Evolutionary conservation across 139 green algal species (phyloP), one percentile per base, ranked within the genome.

Genomic region (Chlamydomonas asymmetrica): DNA sequence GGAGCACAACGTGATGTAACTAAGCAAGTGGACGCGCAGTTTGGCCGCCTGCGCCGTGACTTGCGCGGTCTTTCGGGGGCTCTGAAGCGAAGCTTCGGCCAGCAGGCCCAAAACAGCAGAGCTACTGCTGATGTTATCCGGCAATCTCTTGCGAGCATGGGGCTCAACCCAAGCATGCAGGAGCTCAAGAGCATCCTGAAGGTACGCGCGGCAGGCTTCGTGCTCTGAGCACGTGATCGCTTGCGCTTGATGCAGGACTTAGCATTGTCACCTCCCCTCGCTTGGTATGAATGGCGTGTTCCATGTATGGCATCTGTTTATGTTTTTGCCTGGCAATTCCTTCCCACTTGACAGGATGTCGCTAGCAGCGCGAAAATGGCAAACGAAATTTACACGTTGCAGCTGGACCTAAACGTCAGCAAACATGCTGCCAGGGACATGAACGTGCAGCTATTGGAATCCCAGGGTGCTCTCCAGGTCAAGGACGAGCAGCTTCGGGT

Each of bases 401-500:
- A 66, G 56, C 32, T 76, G 59, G 70, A 76, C 32, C 59, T 76
- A 10, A 66, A 27, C 3, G 40, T 66, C 29, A 39, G 45, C 32
- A 67, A 59, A 31, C 56, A 76, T 38, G 54, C 56, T 57, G 29
- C 1, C 40, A 41, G 59, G 29, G 31, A 49, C 40, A 29, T 76
- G 20, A 27, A 49, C 56, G 31, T 22, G 39, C 70, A 68, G 59
- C 31, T 76, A 57, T 31, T 68, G 8, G 70, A 76, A 41, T 35
- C n/a, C 56, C 70, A 68, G 56, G 39, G 67, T 41, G 35, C 29
- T 10, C 27, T 38, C 8, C 59, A 61, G 56, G 41, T 52, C 39
- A 76, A 59, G 70, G 57, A 76, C 25, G 56, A 68, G 70, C 40
- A 76, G 41, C n/a, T 66, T 2, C 39, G 54, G 16, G 70, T 76